Conservation (phyloP, 148 eudicot genomes). For the Linanthus parryae region DNA sequence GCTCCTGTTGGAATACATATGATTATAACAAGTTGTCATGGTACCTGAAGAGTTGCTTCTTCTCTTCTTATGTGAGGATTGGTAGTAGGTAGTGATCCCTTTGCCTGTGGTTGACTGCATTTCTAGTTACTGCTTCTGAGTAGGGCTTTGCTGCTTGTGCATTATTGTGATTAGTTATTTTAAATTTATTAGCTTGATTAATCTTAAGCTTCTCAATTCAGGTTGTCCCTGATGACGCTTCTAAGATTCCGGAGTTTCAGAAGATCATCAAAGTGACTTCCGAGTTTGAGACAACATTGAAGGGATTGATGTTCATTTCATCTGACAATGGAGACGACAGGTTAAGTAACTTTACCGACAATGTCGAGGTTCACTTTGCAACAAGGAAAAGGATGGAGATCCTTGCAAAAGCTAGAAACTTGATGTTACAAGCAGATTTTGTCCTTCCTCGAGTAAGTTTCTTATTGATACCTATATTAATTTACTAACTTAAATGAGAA, state of each 20-base stretch:
- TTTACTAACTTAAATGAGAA: constrained; percentile 1
- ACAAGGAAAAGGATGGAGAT: constrained; percentile 84
- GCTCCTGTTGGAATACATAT: too few species aligned
- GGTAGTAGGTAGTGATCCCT: too few species aligned
- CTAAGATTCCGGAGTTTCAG: constrained; percentile 89
- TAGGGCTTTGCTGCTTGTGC: not conserved
- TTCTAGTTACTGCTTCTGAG: not conserved
- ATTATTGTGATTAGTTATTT: not conserved
- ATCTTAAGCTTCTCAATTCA: constrained; percentile 18
- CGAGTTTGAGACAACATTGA: constrained; percentile 66
- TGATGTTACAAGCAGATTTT: constrained; percentile 64
- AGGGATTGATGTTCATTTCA: constrained; percentile 77
- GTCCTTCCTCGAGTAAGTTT: constrained; percentile 65
- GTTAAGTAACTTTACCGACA: constrained; percentile 74
- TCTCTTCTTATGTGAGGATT: too few species aligned
- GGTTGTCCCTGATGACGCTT: constrained; percentile 95
- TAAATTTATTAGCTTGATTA: not conserved
- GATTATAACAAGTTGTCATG: too few species aligned
- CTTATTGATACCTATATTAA: constrained; percentile 4
- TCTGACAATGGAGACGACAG: constrained; percentile 69
- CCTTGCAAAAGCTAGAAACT: constrained; percentile 75
- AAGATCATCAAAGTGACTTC: constrained; percentile 51
- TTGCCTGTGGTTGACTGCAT: too few species aligned
- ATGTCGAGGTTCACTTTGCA: constrained; percentile 96
- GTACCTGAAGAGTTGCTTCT: too few species aligned